phyloP scores from a whole-genome alignment of 176 grass and related monocot species.

The Musa acuminata region DNA sequence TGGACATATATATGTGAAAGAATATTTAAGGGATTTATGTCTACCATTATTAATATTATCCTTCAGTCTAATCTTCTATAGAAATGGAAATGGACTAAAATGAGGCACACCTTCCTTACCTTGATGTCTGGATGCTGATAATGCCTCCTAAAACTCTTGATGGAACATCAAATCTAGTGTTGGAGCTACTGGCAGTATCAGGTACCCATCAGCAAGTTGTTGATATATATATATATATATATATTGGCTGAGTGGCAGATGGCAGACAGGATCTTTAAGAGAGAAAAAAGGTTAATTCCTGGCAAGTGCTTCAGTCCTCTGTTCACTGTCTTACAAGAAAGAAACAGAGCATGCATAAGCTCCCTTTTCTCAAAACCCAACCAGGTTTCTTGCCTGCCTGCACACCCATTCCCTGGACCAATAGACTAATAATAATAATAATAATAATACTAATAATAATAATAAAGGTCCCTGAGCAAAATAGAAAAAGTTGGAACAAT shows the following conservation, averaged over 20 bases:
- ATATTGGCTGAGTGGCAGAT: not conserved
- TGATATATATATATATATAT: too few relatives aligned
- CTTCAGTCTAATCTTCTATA: too few relatives aligned
- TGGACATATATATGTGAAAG: too few relatives aligned
- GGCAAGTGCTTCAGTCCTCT: conserved; percentile 1
- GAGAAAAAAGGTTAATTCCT: conserved; percentile 18
- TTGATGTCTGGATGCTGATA: too few relatives aligned
- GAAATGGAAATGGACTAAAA: too few relatives aligned
- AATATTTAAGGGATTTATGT: too few relatives aligned
- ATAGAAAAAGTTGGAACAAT: not conserved
- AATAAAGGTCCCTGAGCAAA: not conserved
- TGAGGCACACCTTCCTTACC: too few relatives aligned
- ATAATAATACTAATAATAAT: too few relatives aligned
- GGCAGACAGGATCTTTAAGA: not conserved
- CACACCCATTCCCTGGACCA: not conserved
- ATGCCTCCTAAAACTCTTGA: too few relatives aligned
- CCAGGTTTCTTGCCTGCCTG: not conserved
- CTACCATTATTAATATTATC: too few relatives aligned
- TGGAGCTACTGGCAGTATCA: not conserved
- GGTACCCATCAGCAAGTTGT: not conserved
- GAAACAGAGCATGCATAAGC: not conserved
- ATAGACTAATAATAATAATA: too few relatives aligned
- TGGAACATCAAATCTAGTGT: not conserved
- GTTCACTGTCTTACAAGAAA: not conserved
- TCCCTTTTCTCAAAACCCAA: not conserved